Evolutionary conservation across 1,284 basidiomycete genomes (phyloP).

Genomic region (Somion occarium): DNA sequence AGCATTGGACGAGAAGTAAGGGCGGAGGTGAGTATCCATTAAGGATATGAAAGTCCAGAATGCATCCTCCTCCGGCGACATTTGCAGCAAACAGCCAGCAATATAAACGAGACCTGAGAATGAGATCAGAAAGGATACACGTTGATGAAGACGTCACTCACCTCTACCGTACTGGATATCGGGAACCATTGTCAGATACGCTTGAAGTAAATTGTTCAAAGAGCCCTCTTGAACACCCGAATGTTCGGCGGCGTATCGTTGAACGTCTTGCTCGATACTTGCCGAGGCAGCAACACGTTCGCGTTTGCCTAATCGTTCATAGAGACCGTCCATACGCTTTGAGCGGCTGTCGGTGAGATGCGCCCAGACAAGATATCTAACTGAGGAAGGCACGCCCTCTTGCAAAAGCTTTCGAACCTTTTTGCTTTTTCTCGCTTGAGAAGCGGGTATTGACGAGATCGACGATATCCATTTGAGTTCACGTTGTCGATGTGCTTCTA

Average conservation of each 20-base stretch:
- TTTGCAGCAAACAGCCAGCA: conserved; percentile 74
- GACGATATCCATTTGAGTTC: conserved; percentile 73
- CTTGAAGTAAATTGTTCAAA: conserved; percentile 57
- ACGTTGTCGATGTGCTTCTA: conserved; percentile 69
- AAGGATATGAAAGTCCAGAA: conserved; percentile 90
- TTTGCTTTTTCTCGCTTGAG: conserved; percentile 74
- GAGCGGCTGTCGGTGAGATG: conserved; percentile 74
- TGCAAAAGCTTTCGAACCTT: conserved; percentile 79
- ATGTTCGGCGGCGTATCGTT: conserved; percentile 45
- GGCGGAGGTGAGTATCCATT: conserved; percentile 76
- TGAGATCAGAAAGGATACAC: conserved; percentile 10
- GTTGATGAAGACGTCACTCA: conserved; percentile 17
- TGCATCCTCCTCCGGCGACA: conserved; percentile 86
- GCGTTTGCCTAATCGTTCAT: conserved; percentile 57
- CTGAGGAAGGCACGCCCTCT: conserved; percentile 80
- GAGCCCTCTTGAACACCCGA: conserved; percentile 52
- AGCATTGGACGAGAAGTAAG: conserved; percentile 73
- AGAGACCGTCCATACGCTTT: conserved; percentile 66
- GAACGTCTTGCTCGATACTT: conserved; percentile 62
- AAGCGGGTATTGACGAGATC: conserved; percentile 57
- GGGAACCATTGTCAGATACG: conserved; percentile 78
- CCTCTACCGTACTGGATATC: conserved; percentile 68
- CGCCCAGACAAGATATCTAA: conserved; percentile 84
- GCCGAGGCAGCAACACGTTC: conserved; percentile 47
- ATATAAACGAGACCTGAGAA: conserved; percentile 67